Base-by-base conservation (phyloP, 2,329 filamentous ascomycete species). In the Knufia fluminis region DNA sequence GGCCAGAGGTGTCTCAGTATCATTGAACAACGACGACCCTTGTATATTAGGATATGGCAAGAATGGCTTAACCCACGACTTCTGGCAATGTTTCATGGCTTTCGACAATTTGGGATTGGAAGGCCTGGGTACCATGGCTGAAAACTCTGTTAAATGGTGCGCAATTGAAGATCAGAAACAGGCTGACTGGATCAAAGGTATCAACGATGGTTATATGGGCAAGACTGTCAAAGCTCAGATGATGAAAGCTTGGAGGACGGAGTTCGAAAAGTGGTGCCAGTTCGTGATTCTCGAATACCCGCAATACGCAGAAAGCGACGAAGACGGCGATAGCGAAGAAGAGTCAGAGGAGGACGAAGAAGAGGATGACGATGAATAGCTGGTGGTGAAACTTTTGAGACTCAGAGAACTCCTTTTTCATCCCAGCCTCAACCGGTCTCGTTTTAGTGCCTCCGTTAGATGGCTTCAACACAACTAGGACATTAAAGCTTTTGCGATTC, bases 131-230 rank as follows among this genome's bases (percentile, higher is more conserved):
- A 85, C 83, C 50, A 74, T 98, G 59, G 91, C 89, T 0, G 89
- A 97, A 73, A 97, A 95, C 62, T 94, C 87, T 57, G 81, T 97
- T 39, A 77, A 86, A 35, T 97, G 88, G 87, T 84, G 88, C 7
- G 85, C 83, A 19, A 94, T 90, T 59, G 88, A 94, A 63, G 89
- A 96, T 58, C 80, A 88, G 63, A 76, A 68, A 17, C 66, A 77
- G 9, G 76, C 80, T 6, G 79, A 83, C 40, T 96, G 90, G 88
- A 66, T 75, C 19, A 74, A 78, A 48, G 85, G 81, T 49, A 76
- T 96, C 55, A 82, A 79, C 51, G 80, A 85, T 54, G 90, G 87
- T 1, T 82, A 82, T 38, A 71, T 84, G 53, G 90, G 88, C 1
- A 71, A 72, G 42, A 80, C 86, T 0, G 58, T 84, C 47, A 84